Percentiles rank a stretch among this genome's conserved stretches.
These are phyloP conservation scores for Ceratopteris richardii DNA, from an alignment of 75 land plant genomes.

Conservation along the genomic window DNA sequence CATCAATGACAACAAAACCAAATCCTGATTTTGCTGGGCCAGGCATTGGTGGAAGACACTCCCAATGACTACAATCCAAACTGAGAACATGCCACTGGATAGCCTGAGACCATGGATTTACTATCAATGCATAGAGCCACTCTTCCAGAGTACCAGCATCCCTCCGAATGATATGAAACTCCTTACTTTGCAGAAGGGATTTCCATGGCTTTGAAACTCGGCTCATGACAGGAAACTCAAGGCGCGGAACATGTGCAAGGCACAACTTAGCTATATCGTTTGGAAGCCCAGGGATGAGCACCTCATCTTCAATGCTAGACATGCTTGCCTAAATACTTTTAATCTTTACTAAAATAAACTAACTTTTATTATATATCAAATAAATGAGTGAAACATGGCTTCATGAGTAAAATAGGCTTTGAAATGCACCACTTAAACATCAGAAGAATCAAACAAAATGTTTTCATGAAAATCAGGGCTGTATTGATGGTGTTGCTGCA, in stretches of 20 bases:
- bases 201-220: slow-evolving; percentile 67
- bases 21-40: slow-evolving; percentile 48
- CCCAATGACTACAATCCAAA: slow-evolving; percentile 15
- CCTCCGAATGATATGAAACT: slow-evolving; percentile 46
- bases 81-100: slow-evolving; percentile 54
- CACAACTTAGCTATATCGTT: slow-evolving; percentile 73
- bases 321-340: too few species aligned
- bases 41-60: slow-evolving; percentile 59
- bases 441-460: too few species aligned
- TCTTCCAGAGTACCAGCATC: slow-evolving; percentile 49
- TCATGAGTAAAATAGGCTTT: too few species aligned
- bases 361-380: too few species aligned
- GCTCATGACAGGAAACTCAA: slow-evolving; percentile 44
- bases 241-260: slow-evolving; percentile 66
- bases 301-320: slow-evolving; percentile 6
- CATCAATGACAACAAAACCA: slow-evolving; percentile 49
- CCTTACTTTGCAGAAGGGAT: slow-evolving; percentile 46
- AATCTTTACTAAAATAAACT: too few species aligned
- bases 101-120: slow-evolving; percentile 14
- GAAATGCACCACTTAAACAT: too few species aligned
- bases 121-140: slow-evolving; percentile 58
- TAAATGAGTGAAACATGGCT: too few species aligned
- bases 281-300: slow-evolving; percentile 70
- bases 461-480: too few species aligned
- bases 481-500: too few species aligned